phyloP scores from a whole-genome alignment of 208 protist species.

The Trypanosoma scelopori region DNA sequence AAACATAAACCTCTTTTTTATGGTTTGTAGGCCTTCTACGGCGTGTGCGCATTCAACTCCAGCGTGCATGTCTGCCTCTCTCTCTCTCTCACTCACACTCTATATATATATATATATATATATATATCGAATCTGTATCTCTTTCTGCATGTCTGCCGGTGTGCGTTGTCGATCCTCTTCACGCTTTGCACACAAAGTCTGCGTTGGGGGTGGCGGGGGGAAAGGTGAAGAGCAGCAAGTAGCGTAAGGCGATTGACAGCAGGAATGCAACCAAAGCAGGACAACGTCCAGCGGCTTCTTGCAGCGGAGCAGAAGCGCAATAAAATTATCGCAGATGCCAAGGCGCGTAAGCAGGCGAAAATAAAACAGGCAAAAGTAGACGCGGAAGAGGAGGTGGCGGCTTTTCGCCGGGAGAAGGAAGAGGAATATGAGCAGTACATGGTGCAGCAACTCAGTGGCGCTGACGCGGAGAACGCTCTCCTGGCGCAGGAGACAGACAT shows the following conservation, averaged over 20 bases:
- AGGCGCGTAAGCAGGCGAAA: slow-evolving; percentile 77
- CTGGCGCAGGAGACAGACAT: slow-evolving; percentile 62
- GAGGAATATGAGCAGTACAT: slow-evolving; percentile 70
- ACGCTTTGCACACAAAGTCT: neutral
- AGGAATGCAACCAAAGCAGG: slow-evolving; percentile 79
- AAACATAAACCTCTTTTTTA: no score
- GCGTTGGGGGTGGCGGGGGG: neutral
- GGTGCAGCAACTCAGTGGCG: slow-evolving; percentile 43
- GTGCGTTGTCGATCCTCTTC: neutral
- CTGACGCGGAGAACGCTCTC: slow-evolving; percentile 61
- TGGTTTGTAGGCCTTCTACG: no score
- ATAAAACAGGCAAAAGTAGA: slow-evolving; percentile 83
- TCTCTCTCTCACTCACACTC: no score
- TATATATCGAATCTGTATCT: neutral
- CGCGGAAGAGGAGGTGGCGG: slow-evolving; percentile 78
- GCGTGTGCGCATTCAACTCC: no score
- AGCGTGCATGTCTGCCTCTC: no score
- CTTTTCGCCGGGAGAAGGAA: slow-evolving; percentile 74
- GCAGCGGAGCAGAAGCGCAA: slow-evolving; percentile 86
- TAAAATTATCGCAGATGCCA: slow-evolving; percentile 76
- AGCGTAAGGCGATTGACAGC: neutral
- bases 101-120: no score
- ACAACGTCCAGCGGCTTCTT: slow-evolving; percentile 89
- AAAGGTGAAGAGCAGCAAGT: neutral
- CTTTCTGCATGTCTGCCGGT: neutral